Evolutionary conservation across 225 moss, liverwort and hornwort genomes (phyloP).

Genomic region (Antitrichia curtipendula): DNA sequence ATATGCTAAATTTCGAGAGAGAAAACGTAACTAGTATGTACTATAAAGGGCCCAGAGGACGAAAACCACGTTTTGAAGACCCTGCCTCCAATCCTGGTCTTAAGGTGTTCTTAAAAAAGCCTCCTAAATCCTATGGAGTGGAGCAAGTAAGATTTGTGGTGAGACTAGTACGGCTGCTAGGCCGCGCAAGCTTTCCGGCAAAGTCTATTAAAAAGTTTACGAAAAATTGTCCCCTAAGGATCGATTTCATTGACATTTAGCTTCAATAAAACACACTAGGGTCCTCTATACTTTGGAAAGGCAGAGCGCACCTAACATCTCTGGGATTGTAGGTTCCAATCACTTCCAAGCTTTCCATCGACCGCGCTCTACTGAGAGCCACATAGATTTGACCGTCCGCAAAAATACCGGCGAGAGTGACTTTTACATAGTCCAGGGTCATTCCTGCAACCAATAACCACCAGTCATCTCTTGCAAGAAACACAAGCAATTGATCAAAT

Average conservation of each 20-base stretch:
- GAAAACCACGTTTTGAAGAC: background rate
- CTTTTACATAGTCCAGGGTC: constrained; percentile 68
- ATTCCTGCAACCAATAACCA: constrained; percentile 39
- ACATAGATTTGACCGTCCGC: constrained; percentile 84
- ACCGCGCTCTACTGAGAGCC: constrained; percentile 76
- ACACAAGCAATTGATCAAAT: background rate
- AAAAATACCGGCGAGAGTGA: constrained; percentile 48
- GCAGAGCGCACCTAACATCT: constrained; percentile 18
- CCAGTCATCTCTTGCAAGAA: background rate
- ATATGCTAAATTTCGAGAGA: background rate
- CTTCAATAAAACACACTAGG: background rate
- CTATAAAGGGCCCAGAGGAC: background rate
- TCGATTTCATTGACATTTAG: background rate
- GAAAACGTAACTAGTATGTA: background rate
- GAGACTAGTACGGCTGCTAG: background rate
- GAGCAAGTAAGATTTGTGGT: background rate
- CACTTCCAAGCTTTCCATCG: constrained; percentile 66
- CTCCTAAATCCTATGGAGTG: background rate
- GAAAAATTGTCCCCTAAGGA: background rate
- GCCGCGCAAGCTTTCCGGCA: background rate
- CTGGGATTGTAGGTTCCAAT: constrained; percentile 21
- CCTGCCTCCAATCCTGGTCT: background rate
- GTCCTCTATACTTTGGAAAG: background rate
- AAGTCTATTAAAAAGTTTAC: background rate
- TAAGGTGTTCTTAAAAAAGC: background rate